Evolutionary conservation across 192 early-diverging fungal genomes (phyloP), one percentile per base, ranked within the genome.

Genomic region (Haplosporangium gracile): DNA sequence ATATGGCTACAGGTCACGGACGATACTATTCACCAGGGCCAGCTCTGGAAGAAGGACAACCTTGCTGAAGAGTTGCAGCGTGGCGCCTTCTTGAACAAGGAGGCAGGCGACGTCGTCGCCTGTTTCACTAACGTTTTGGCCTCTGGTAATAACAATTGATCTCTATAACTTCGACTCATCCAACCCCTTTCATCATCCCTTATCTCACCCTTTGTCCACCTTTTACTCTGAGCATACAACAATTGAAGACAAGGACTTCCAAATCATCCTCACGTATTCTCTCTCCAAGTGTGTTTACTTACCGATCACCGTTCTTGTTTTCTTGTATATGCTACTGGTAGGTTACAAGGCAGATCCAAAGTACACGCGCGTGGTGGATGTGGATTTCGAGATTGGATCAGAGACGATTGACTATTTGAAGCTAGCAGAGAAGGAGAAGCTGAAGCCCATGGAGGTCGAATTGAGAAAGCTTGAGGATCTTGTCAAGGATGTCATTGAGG

Each of bases 361-460:
- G 80, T 92, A 91, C 76, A 89, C 84, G 57, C 92, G 94, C 49
- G 90, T 91, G 18, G 90, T 98, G 80, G 92, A 95, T 78, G 84
- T 98, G 34, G 94, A 94, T 71, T 92, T 97, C 72, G 94, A 96
- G 51, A 93, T 97, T 43, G 97, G 97, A 43, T 96, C 97, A 26
- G 95, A 96, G 85, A 95, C 97, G 29, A 91, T 94, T 72, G 97
- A 97, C 75, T 92, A 92, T 73, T 78, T 88, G 60, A 93, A 93
- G 77, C 60, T 96, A 68, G 92, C 92, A 49, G 91, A 93, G 73
- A 88, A 94, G 39, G 95, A 98, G 86, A 96, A 97, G 85, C 88
- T 99, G 29, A 92, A 92, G 83, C 98, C 98, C 34, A 89, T 97
- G 83, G 98, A 99, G 88, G 75, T 95, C n/a, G 98, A 98, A 89